Conservation (phyloP, 2,329 filamentous ascomycete genomes). For the Trichocomaceae sp. region DNA sequence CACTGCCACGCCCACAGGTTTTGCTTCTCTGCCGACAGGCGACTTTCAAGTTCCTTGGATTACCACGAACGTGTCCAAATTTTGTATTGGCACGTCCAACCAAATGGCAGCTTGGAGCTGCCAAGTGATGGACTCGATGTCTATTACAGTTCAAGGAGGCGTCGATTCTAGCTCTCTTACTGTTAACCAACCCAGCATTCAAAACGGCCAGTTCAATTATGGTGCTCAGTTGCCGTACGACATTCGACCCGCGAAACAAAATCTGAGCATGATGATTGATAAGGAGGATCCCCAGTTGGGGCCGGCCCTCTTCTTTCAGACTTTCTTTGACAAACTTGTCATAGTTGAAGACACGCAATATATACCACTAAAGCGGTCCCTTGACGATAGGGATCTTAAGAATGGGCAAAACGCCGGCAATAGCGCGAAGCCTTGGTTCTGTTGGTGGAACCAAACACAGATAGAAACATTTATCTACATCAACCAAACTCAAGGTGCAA, state of each 20-base stretch:
- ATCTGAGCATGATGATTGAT: constrained; percentile 52
- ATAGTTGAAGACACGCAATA: constrained; percentile 39
- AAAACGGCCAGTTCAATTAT: constrained; percentile 45
- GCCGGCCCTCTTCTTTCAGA: constrained; percentile 58
- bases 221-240: constrained; percentile 54
- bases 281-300: constrained; percentile 50
- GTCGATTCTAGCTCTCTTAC: constrained; percentile 26
- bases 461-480: constrained; percentile 63
- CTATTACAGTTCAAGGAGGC: constrained; percentile 26
- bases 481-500: constrained; percentile 42
- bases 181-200: constrained; percentile 34
- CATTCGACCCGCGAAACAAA: constrained; percentile 37
- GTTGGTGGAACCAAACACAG: constrained; percentile 61
- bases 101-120: constrained; percentile 49
- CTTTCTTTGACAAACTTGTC: constrained; percentile 59
- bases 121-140: constrained; percentile 27
- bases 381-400: constrained; percentile 13
- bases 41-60: constrained; percentile 44
- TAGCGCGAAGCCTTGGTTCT: constrained; percentile 61
- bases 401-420: constrained; percentile 14
- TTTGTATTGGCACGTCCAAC: constrained; percentile 43
- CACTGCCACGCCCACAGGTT: constrained; percentile 37
- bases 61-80: constrained; percentile 42
- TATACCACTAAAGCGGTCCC: constrained; percentile 23
- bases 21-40: constrained; percentile 46